Percentiles rank a stretch among this genome's conserved stretches.
These are phyloP conservation scores for Heimioporus sp. DNA, from an alignment of 768 basidiomycete genomes.

Conservation along the genomic window DNA sequence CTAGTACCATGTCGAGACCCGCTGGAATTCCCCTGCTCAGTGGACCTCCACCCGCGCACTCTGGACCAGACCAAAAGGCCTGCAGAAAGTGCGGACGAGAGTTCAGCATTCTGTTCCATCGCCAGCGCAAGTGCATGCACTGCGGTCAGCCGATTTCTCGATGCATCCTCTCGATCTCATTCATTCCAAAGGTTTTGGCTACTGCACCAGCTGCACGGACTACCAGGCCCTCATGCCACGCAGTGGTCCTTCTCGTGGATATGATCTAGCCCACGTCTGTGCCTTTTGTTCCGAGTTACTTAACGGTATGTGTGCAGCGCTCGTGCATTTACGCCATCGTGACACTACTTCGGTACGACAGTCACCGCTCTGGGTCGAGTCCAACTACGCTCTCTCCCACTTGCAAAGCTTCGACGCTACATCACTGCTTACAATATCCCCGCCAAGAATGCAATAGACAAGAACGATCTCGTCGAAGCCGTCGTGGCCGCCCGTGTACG, in stretches of 20 bases:
- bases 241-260: slow-evolving; percentile 46
- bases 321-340: slow-evolving; percentile 16
- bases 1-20: slow-evolving; percentile 18
- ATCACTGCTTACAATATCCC: slow-evolving; percentile 67
- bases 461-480: slow-evolving; percentile 73
- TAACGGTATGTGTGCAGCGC: slow-evolving; percentile 40
- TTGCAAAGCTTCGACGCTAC: slow-evolving; percentile 68
- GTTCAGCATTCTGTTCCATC: slow-evolving; percentile 63
- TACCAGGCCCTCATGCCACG: slow-evolving; percentile 81
- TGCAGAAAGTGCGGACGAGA: slow-evolving; percentile 77
- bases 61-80: slow-evolving; percentile 25
- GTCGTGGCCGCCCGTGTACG: slow-evolving; percentile 52
- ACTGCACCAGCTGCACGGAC: slow-evolving; percentile 73
- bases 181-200: slow-evolving; percentile 54
- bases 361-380: slow-evolving; percentile 68
- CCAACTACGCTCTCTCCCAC: slow-evolving; percentile 52
- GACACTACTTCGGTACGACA: slow-evolving; percentile 24
- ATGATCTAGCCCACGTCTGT: slow-evolving; percentile 67
- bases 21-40: slow-evolving; percentile 70
- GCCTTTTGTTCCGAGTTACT: slow-evolving; percentile 72
- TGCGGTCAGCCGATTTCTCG: slow-evolving; percentile 51
- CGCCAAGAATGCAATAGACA: slow-evolving; percentile 64
- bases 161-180: not conserved
- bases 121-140: slow-evolving; percentile 68
- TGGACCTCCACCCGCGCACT: slow-evolving; percentile 51